Percentiles rank a stretch among this genome's conserved stretches.
Evolutionary conservation across 1,284 basidiomycete genomes (phyloP).

Genomic region (Rhodotorula sp.): DNA sequence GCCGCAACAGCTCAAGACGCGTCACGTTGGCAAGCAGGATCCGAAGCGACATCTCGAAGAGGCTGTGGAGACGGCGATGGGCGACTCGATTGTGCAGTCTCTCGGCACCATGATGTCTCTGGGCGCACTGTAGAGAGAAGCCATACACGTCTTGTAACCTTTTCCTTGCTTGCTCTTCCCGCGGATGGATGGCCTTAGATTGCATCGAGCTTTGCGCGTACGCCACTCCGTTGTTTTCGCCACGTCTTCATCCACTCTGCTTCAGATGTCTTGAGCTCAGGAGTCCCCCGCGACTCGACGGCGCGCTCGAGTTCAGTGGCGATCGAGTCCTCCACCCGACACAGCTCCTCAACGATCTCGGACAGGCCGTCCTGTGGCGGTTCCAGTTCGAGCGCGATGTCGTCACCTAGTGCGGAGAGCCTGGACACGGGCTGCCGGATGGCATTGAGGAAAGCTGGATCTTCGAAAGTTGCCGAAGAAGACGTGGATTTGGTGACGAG

Average conservation of each 20-base stretch:
- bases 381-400: conserved; percentile 23
- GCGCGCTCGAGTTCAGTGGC: conserved; percentile 2
- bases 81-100: conserved; percentile 82
- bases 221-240: conserved; percentile 19
- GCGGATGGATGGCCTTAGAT: neutral
- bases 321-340: conserved; percentile 1
- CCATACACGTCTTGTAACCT: neutral
- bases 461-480: conserved; percentile 2
- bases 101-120: conserved; percentile 38
- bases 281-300: neutral
- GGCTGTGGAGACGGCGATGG: conserved; percentile 94
- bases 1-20: conserved; percentile 84
- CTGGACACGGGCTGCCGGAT: neutral
- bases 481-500: conserved; percentile 20
- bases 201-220: conserved; percentile 11
- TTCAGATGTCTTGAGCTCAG: neutral
- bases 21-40: conserved; percentile 96
- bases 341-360: conserved; percentile 3
- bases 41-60: conserved; percentile 95
- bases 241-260: conserved; percentile 22
- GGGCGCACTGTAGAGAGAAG: conserved; percentile 15
- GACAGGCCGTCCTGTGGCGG: conserved; percentile 16
- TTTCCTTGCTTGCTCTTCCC: neutral
- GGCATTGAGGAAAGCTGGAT: conserved; percentile 5
- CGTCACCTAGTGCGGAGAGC: conserved; percentile 26